A percentile compares a stretch with the other conserved stretches of the same genome.
Conservation (phyloP, 1,284 basidiomycete genomes). For the Kalmanozyma brasiliensis region DNA sequence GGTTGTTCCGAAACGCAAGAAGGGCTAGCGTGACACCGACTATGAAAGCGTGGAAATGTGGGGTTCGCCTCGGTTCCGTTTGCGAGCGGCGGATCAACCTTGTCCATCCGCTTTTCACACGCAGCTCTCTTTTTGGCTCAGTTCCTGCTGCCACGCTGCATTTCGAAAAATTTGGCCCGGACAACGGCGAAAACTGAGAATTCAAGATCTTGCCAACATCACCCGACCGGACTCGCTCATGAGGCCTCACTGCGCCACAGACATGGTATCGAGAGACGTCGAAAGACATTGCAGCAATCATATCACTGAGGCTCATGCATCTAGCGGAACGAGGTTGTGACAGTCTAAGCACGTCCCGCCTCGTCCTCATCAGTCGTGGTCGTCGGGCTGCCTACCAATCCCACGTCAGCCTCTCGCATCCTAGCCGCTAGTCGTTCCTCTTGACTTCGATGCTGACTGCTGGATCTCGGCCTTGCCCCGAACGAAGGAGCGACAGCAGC, state of each 20-base stretch:
- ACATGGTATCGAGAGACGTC: too few relatives aligned
- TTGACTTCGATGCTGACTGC: conserved; percentile 27
- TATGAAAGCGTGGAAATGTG: conserved; percentile 13
- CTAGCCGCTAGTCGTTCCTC: conserved; percentile 45
- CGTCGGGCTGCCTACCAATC: conserved; percentile 49
- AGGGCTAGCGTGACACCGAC: not conserved
- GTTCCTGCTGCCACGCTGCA: too few relatives aligned
- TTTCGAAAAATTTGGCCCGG: too few relatives aligned
- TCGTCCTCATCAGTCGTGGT: conserved; percentile 31
- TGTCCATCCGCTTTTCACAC: conserved; percentile 35
- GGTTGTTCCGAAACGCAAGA: too few relatives aligned
- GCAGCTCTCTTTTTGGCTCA: conserved; percentile 1
- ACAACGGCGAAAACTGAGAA: too few relatives aligned
- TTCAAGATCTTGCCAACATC: too few relatives aligned
- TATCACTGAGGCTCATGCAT: too few relatives aligned
- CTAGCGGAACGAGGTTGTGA: too few relatives aligned
- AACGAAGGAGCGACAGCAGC: conserved; percentile 9
- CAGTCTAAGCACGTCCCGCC: not conserved
- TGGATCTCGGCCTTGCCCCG: conserved; percentile 5
- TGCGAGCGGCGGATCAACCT: conserved; percentile 4
- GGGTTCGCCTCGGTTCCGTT: conserved; percentile 30
- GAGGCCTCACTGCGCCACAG: too few relatives aligned
- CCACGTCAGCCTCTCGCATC: conserved; percentile 53
- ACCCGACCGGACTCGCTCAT: too few relatives aligned
- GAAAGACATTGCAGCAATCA: too few relatives aligned